Evolutionary conservation across 176 grass and related monocot species (phyloP).

Genomic region (Microstegium vimineum): DNA sequence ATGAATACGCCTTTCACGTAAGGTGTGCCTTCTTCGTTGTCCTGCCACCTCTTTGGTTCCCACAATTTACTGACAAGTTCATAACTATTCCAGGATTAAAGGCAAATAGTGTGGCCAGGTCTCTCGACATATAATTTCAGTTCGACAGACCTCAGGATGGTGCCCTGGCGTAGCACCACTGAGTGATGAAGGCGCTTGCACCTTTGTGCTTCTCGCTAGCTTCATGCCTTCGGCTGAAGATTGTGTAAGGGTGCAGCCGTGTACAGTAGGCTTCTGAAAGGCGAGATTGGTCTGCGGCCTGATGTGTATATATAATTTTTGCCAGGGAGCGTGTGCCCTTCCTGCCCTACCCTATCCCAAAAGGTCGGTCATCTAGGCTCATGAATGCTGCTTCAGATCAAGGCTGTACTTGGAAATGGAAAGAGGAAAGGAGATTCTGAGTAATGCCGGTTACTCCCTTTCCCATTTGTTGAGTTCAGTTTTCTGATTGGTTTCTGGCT

Average conservation of each 20-base stretch:
- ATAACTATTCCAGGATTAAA: conserved; percentile 50
- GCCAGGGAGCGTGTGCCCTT: conserved; percentile 22
- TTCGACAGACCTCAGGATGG: conserved; percentile 2
- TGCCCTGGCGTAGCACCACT: conserved; percentile 8
- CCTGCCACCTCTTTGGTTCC: neutral
- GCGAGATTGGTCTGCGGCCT: conserved; percentile 34
- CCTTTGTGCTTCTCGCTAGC: conserved; percentile 32
- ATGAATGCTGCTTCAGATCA: conserved; percentile 16
- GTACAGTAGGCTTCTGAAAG: conserved; percentile 36
- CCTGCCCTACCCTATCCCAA: neutral
- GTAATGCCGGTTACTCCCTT: conserved; percentile 32
- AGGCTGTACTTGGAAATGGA: conserved; percentile 26
- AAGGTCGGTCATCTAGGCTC: conserved; percentile 19
- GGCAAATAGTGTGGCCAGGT: conserved; percentile 20
- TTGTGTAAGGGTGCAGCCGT: conserved; percentile 27
- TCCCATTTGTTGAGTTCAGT: conserved; percentile 23
- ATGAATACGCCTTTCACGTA: conserved; percentile 56
- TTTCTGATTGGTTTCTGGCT: conserved; percentile 10
- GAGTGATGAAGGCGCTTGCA: conserved; percentile 17
- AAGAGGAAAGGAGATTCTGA: conserved; percentile 47
- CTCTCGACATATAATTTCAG: conserved; percentile 19
- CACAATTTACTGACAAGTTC: conserved; percentile 11
- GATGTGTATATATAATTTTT: conserved; percentile 49
- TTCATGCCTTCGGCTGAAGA: conserved; percentile 18
- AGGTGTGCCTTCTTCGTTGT: conserved; percentile 12